Evolutionary conservation across 306 rosid genomes (phyloP).

Genomic region (Cucumis cinereus): DNA sequence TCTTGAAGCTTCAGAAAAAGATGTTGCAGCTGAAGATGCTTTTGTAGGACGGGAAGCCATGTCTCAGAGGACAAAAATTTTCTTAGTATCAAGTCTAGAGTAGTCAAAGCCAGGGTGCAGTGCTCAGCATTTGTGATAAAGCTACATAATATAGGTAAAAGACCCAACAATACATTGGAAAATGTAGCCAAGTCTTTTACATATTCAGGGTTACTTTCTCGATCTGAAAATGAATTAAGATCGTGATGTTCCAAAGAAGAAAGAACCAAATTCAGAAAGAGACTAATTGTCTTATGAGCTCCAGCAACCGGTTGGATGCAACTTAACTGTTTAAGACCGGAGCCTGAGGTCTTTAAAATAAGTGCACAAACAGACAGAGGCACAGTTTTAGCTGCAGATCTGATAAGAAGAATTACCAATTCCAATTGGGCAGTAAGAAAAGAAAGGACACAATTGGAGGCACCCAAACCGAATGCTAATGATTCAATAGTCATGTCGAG

Average conservation of each 20-base stretch:
- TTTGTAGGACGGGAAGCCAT: slow-evolving; percentile 73
- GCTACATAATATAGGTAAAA: slow-evolving; percentile 74
- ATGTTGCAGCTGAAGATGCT: slow-evolving; percentile 55
- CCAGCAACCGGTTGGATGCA: slow-evolving; percentile 38
- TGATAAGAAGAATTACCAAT: slow-evolving; percentile 43
- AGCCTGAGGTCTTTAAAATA: slow-evolving; percentile 50
- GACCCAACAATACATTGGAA: slow-evolving; percentile 56
- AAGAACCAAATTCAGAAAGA: slow-evolving; percentile 58
- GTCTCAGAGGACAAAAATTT: slow-evolving; percentile 56
- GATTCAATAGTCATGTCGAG: slow-evolving; percentile 48
- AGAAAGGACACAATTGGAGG: slow-evolving; percentile 43
- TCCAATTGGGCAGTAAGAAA: slow-evolving; percentile 63
- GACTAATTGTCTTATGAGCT: slow-evolving; percentile 35
- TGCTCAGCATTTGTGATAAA: slow-evolving; percentile 46
- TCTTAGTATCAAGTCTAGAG: slow-evolving; percentile 57
- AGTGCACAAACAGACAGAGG: slow-evolving; percentile 33
- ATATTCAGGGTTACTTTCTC: slow-evolving; percentile 21
- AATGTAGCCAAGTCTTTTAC: slow-evolving; percentile 42
- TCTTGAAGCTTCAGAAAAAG: slow-evolving; percentile 63
- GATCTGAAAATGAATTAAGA: slow-evolving; percentile 23
- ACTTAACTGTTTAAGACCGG: slow-evolving; percentile 53
- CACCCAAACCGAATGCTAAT: slow-evolving; percentile 37
- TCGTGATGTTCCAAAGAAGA: slow-evolving; percentile 46
- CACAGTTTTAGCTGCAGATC: slow-evolving; percentile 36
- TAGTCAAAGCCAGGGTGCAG: slow-evolving; percentile 53